Evolutionary conservation across 2,329 filamentous ascomycete genomes (phyloP).

Genomic region (Tolypocladium nubicola): DNA sequence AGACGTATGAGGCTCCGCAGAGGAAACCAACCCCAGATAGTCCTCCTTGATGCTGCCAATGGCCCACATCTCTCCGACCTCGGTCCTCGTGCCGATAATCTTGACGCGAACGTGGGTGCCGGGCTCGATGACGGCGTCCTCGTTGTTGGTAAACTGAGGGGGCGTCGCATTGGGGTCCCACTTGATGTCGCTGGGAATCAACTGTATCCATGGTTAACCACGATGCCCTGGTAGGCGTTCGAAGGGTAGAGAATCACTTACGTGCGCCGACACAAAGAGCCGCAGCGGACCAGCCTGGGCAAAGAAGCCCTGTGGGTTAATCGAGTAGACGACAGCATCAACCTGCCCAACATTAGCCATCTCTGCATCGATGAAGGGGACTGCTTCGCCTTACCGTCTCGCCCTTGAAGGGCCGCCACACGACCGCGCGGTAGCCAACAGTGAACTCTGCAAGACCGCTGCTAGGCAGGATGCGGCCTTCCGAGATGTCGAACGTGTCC

Average conservation of each 20-base stretch:
- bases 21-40: constrained; percentile 49
- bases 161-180: constrained; percentile 94
- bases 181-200: constrained; percentile 85
- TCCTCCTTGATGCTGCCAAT: constrained; percentile 94
- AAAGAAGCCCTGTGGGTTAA: constrained; percentile 89
- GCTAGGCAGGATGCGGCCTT: constrained; percentile 83
- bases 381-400: constrained; percentile 64
- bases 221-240: not conserved
- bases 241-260: constrained; percentile 32
- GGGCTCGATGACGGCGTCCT: constrained; percentile 86
- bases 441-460: constrained; percentile 91
- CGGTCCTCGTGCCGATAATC: constrained; percentile 85
- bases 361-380: constrained; percentile 6
- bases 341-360: constrained; percentile 48
- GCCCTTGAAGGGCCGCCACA: constrained; percentile 96
- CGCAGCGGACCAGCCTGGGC: constrained; percentile 68
- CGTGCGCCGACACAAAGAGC: constrained; percentile 73
- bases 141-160: constrained; percentile 93
- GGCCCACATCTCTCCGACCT: constrained; percentile 91
- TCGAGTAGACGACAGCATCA: constrained; percentile 84
- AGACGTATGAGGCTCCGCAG: not conserved
- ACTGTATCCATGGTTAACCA: constrained; percentile 33
- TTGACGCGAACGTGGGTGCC: constrained; percentile 90
- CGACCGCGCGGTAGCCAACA: constrained; percentile 87
- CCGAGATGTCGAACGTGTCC: constrained; percentile 90